Evolutionary conservation across 2,329 filamentous ascomycete genomes (phyloP).

Genomic region (Beauveria pseudobassiana): DNA sequence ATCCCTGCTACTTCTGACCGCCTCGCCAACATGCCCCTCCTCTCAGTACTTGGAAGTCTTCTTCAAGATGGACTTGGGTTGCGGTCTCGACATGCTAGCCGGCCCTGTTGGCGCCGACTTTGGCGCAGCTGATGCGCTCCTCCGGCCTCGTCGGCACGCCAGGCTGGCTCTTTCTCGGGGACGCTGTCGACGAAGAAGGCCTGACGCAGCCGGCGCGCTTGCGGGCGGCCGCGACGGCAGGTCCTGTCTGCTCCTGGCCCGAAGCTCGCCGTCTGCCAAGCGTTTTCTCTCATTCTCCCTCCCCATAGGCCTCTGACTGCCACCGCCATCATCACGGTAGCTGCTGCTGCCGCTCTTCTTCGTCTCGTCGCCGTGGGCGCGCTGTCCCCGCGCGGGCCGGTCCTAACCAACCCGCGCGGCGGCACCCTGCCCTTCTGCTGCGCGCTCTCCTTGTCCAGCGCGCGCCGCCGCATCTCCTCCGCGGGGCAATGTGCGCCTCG

Average conservation of each 20-base stretch:
- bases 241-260: neutral
- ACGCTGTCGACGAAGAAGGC: neutral
- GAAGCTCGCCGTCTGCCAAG: neutral
- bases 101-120: neutral
- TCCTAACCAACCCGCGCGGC: neutral
- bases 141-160: neutral
- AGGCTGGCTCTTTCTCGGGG: neutral
- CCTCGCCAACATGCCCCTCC: neutral
- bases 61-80: conserved; percentile 6
- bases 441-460: conserved; percentile 14
- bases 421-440: neutral
- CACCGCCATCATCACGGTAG: too few species aligned
- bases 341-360: neutral
- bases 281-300: neutral
- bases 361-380: neutral
- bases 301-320: neutral
- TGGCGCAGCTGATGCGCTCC: neutral
- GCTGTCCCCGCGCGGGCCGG: neutral
- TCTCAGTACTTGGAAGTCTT: neutral
- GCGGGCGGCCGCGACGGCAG: neutral
- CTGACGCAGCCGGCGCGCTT: too few species aligned
- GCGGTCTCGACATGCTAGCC: neutral
- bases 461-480: conserved; percentile 15
- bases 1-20: neutral
- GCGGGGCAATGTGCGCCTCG: conserved; percentile 17